Percentiles rank a stretch among this genome's conserved stretches.
Conservation (phyloP, 495 filamentous ascomycete genomes). For the Annulohypoxylon moriforme region DNA sequence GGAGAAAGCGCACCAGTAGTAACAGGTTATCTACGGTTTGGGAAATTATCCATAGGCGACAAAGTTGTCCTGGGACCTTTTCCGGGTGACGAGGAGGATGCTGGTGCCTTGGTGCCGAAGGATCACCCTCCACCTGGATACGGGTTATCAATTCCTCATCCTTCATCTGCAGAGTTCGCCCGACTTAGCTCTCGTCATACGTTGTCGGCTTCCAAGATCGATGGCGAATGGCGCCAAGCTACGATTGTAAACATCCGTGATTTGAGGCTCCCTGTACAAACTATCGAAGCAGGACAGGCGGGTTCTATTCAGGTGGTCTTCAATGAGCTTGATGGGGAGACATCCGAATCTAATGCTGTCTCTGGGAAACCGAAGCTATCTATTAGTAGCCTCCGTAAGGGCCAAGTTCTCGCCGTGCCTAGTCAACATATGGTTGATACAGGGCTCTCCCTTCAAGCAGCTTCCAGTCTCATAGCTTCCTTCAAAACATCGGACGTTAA, state of each 20-base stretch:
- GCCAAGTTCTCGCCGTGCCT: constrained; percentile 79
- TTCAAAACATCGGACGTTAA: constrained; percentile 56
- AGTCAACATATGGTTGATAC: constrained; percentile 62
- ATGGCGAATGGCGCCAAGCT: constrained; percentile 78
- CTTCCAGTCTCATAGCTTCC: constrained; percentile 63
- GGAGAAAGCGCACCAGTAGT: constrained; percentile 68
- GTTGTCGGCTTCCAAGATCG: constrained; percentile 59
- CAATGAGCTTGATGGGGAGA: constrained; percentile 42
- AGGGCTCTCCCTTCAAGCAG: constrained; percentile 63
- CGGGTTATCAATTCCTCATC: constrained; percentile 56
- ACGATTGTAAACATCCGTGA: constrained; percentile 87
- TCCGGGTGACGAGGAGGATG: constrained; percentile 57
- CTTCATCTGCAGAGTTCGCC: constrained; percentile 56
- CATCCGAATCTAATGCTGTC: constrained; percentile 29
- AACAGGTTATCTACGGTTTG: constrained; percentile 84
- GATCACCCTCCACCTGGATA: constrained; percentile 52
- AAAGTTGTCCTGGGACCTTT: constrained; percentile 84
- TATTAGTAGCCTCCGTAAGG: constrained; percentile 74
- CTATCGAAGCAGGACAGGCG: constrained; percentile 81
- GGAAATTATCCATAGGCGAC: constrained; percentile 81
- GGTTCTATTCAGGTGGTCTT: constrained; percentile 88
- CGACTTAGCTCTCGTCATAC: constrained; percentile 54
- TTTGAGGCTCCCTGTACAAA: constrained; percentile 83
- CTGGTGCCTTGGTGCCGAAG: constrained; percentile 50
- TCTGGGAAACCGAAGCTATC: constrained; percentile 44